A percentile compares a stretch with the other conserved stretches of the same genome.
Evolutionary conservation across 2,329 filamentous ascomycete genomes (phyloP).

Genomic region (Bipolaris bicolor): DNA sequence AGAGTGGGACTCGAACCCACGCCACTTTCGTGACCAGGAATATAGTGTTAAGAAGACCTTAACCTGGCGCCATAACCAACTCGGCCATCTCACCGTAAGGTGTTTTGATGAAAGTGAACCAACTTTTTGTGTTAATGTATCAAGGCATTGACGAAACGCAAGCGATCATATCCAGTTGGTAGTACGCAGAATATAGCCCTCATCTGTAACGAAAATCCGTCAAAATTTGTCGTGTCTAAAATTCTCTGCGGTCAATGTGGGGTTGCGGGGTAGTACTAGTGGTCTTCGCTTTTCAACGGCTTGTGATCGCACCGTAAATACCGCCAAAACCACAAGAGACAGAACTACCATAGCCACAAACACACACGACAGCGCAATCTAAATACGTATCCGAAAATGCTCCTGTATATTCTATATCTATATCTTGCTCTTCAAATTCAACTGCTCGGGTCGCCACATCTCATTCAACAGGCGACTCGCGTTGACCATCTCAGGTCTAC

Average conservation of each 20-base stretch:
- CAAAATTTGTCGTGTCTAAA: neutral
- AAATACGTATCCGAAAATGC: too few relatives aligned
- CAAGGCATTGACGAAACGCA: too few relatives aligned
- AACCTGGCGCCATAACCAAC: slow-evolving; percentile 46
- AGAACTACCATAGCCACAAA: neutral
- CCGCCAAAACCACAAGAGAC: neutral
- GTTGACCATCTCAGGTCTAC: slow-evolving; percentile 67
- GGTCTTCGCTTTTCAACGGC: neutral
- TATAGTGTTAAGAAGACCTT: slow-evolving; percentile 31
- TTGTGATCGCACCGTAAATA: neutral
- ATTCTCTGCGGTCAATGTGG: neutral
- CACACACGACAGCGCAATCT: neutral
- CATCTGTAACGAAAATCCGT: too few relatives aligned
- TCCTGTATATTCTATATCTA: slow-evolving; percentile 10
- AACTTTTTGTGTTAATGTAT: neutral
- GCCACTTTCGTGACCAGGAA: slow-evolving; percentile 50
- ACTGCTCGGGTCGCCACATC: slow-evolving; percentile 42
- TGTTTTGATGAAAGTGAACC: neutral
- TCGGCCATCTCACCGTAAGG: slow-evolving; percentile 18
- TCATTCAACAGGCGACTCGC: slow-evolving; percentile 42
- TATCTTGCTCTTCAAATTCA: slow-evolving; percentile 32
- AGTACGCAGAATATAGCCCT: neutral
- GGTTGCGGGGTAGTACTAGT: neutral
- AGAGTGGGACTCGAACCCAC: slow-evolving; percentile 52
- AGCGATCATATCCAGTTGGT: too few relatives aligned